These are phyloP conservation scores for Boletellus emodensis DNA, from an alignment of 768 basidiomycete species.

Conservation along the genomic window DNA sequence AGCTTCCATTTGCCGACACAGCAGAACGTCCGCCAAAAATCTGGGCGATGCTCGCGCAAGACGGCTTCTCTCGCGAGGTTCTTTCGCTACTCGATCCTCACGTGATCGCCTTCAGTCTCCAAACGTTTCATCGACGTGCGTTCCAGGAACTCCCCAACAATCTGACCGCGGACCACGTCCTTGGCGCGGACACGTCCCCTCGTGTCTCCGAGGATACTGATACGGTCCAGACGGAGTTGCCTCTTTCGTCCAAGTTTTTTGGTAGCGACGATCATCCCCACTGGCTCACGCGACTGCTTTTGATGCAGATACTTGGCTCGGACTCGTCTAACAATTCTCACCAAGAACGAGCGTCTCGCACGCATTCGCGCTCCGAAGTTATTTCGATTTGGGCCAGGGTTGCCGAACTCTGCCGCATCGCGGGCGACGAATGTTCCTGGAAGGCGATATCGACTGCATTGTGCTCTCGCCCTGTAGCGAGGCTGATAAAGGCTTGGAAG, in stretches of 20 bases:
- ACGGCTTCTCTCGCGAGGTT: slow-evolving; percentile 66
- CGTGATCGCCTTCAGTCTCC: slow-evolving; percentile 60
- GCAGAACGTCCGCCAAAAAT: slow-evolving; percentile 34
- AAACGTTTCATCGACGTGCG: slow-evolving; percentile 53
- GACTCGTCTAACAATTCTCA: slow-evolving; percentile 41
- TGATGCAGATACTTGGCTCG: slow-evolving; percentile 65
- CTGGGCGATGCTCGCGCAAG: slow-evolving; percentile 53
- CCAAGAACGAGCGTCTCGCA: slow-evolving; percentile 46
- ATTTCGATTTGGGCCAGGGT: slow-evolving; percentile 70
- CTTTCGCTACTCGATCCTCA: slow-evolving; percentile 60
- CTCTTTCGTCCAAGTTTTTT: slow-evolving; percentile 42
- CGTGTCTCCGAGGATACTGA: slow-evolving; percentile 5
- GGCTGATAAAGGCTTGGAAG: slow-evolving; percentile 78
- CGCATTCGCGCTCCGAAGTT: slow-evolving; percentile 69
- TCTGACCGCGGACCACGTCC: slow-evolving; percentile 44
- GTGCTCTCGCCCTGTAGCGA: slow-evolving; percentile 68
- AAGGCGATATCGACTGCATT: slow-evolving; percentile 66
- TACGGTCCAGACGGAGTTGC: background rate
- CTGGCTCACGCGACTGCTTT: slow-evolving; percentile 73
- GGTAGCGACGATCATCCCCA: slow-evolving; percentile 71
- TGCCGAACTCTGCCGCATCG: slow-evolving; percentile 66
- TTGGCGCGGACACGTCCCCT: slow-evolving; percentile 28
- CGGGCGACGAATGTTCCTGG: slow-evolving; percentile 80
- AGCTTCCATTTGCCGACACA: slow-evolving; percentile 16
- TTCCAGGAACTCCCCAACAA: slow-evolving; percentile 51